Conservation (phyloP, 2,329 filamentous ascomycete genomes). For the Pseudogymnoascus sp. region DNA sequence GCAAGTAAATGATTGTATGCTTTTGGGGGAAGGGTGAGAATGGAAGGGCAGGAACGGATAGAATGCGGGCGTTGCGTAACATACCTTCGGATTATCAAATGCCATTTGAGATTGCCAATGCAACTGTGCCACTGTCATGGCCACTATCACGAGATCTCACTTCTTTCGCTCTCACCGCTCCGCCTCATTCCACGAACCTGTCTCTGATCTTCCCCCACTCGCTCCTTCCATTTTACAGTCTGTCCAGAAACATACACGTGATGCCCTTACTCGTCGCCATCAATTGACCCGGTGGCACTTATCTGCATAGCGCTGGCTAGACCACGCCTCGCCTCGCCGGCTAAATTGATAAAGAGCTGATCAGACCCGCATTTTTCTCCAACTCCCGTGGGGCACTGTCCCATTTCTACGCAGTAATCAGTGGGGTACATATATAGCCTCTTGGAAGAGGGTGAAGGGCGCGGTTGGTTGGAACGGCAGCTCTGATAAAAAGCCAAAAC, state of each 20-base stretch:
- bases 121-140: background rate
- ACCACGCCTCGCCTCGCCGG: background rate
- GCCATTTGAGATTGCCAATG: background rate
- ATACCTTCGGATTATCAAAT: slow-evolving; percentile 5
- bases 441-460: background rate
- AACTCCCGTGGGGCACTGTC: slow-evolving; percentile 5
- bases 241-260: background rate
- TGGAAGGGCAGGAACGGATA: background rate
- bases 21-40: background rate
- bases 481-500: background rate
- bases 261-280: background rate
- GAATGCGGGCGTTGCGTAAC: background rate
- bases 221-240: background rate
- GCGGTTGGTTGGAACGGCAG: background rate
- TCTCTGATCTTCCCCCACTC: background rate
- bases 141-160: background rate
- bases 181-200: background rate
- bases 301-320: background rate
- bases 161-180: background rate
- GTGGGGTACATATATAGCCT: slow-evolving; percentile 5
- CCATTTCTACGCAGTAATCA: background rate
- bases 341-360: background rate
- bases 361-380: slow-evolving; percentile 1
- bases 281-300: background rate
- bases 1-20: background rate